Percentiles rank a stretch among this genome's conserved stretches.
phyloP scores from a whole-genome alignment of 768 basidiomycete species.

The Thelephora aurantiotincta region DNA sequence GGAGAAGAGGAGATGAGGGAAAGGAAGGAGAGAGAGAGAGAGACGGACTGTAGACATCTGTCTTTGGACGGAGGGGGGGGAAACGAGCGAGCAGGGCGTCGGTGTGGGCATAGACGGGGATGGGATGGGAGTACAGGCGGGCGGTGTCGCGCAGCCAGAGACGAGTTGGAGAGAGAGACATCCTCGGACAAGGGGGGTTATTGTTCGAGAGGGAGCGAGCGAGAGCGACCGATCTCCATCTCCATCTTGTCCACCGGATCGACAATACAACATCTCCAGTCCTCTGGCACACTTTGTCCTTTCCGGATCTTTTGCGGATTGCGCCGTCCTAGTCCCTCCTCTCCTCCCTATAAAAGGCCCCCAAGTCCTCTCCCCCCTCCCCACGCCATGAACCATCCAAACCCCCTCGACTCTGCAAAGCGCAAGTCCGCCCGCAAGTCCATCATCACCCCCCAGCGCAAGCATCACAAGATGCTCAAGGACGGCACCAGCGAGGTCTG shows the following conservation, averaged over 20 bases:
- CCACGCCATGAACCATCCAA: slow-evolving; percentile 1
- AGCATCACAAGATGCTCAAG: slow-evolving; percentile 75
- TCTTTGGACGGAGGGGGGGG: slow-evolving; percentile 55
- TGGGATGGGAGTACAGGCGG: slow-evolving; percentile 36
- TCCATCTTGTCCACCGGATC: slow-evolving; percentile 2
- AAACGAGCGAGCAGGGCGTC: slow-evolving; percentile 41
- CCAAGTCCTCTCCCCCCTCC: slow-evolving; percentile 15
- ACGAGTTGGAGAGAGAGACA: slow-evolving; percentile 22
- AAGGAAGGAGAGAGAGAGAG: slow-evolving; percentile 3
- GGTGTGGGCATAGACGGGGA: slow-evolving; percentile 50
- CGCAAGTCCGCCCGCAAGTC: slow-evolving; percentile 12
- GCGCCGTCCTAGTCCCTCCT: slow-evolving; percentile 8
- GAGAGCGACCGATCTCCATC: not conserved
- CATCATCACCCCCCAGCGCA: slow-evolving; percentile 59
- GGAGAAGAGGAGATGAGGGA: slow-evolving; percentile 9
- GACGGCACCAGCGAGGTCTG: slow-evolving; percentile 70
- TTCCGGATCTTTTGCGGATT: slow-evolving; percentile 13
- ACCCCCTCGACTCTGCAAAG: slow-evolving; percentile 7
- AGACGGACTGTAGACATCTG: slow-evolving; percentile 60
- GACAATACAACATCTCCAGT: slow-evolving; percentile 12
- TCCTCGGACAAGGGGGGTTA: slow-evolving; percentile 10
- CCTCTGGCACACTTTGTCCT: slow-evolving; percentile 12
- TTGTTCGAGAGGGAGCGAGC: not conserved
- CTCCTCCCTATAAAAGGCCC: slow-evolving; percentile 16
- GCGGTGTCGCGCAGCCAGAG: slow-evolving; percentile 58